A percentile compares a stretch with the other conserved stretches of the same genome.
These are phyloP conservation scores for Penicillium freii DNA, from an alignment of 2,329 filamentous ascomycete genomes.

Conservation along the genomic window DNA sequence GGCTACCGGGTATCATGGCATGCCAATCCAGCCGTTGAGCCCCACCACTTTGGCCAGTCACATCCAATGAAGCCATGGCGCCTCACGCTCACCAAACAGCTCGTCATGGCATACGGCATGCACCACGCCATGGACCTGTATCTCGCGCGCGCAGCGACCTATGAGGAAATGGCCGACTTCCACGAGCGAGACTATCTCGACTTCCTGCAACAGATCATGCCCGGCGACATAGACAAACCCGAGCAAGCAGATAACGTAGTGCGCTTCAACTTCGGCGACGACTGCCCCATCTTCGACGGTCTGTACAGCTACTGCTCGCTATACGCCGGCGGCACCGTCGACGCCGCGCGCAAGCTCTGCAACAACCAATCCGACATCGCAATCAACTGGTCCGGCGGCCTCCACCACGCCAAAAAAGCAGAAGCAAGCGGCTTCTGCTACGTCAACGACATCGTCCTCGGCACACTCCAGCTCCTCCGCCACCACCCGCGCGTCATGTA, in stretches of 20 bases:
- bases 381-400: conserved; percentile 93
- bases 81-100: conserved; percentile 87
- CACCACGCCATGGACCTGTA: conserved; percentile 97
- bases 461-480: conserved; percentile 81
- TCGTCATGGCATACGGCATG: conserved; percentile 93
- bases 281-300: conserved; percentile 95
- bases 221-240: conserved; percentile 65
- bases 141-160: conserved; percentile 76
- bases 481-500: conserved; percentile 84
- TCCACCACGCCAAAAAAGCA: conserved; percentile 93
- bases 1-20: conserved; percentile 94
- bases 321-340: conserved; percentile 85
- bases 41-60: conserved; percentile 92
- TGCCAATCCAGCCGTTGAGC: conserved; percentile 90
- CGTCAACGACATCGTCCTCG: conserved; percentile 96
- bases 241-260: conserved; percentile 57
- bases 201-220: conserved; percentile 72
- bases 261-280: conserved; percentile 85
- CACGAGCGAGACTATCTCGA: conserved; percentile 88
- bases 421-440: conserved; percentile 98
- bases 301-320: conserved; percentile 93
- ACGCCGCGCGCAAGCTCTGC: conserved; percentile 85
- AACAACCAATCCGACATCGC: conserved; percentile 89
- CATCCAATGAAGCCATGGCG: conserved; percentile 99
- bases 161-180: conserved; percentile 82